Evolutionary conservation across 2,329 filamentous ascomycete genomes (phyloP), one percentile per base, ranked within the genome.

Genomic region (Tympanopsis confertula): DNA sequence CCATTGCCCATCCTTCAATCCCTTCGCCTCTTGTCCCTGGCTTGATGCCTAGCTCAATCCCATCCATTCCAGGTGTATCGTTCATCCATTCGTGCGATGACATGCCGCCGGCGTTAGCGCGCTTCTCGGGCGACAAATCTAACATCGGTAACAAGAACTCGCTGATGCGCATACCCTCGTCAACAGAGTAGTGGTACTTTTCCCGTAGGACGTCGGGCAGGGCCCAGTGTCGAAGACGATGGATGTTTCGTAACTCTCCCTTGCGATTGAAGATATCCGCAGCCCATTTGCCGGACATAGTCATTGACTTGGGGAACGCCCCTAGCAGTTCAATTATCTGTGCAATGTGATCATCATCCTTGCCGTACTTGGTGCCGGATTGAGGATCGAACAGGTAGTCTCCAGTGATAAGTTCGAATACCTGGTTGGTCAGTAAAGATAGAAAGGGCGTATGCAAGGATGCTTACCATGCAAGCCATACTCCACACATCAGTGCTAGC

Each of bases 401-500:
- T 47, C 91, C 91, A 1, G 91, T 98, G 47, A 98, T 96, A 33
- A 98, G 69, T 58, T 98, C 91, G 50, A 98, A 98, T 13, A 89
- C 82, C 89, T 96, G 53, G 7, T 18, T 13, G 30, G 24, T 28
- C 24, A 28, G 24, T n/a, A 10, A 10, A 28, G 24, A n/a, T 10
- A 10, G 24, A 28, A 28, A n/a, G n/a, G n/a, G 24, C n/a, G n/a
- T 28, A n/a, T 28, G 24, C 10, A 10, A 10, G 10, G 5, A 17
- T 36, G 54, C 77, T 51, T 71, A 96, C 91, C 91, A 98, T 98
- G 48, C 85, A 85, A 41, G 91, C 88, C 91, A 98, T 98, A 62
- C 89, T 96, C 91, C 91, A 98, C 5, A 96, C 85, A 61, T 98
- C 91, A 2, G 91, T 96, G 56, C 89, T 96, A n/a, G 91, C 91